Evolutionary conservation across 306 rosid genomes (phyloP).

Genomic region (Castanea sativa): DNA sequence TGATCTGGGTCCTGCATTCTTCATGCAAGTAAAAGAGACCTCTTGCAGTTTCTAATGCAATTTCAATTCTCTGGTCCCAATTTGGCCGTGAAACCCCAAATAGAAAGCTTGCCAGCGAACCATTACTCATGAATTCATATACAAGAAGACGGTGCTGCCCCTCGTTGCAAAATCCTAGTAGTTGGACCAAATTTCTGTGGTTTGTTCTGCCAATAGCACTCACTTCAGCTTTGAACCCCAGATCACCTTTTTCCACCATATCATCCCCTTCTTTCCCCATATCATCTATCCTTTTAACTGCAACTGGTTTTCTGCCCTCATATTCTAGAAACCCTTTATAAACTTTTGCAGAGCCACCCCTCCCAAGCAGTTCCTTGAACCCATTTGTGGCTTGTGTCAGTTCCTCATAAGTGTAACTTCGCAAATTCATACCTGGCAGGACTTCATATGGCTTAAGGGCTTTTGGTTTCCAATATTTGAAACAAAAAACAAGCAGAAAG

Average conservation of each 20-base stretch:
- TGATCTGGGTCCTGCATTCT: constrained; percentile 27
- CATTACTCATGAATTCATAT: constrained; percentile 42
- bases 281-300: constrained; percentile 28
- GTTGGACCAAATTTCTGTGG: constrained; percentile 32
- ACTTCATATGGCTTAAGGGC: no score
- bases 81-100: constrained; percentile 23
- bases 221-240: constrained; percentile 34
- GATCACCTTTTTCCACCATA: constrained; percentile 19
- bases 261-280: not conserved
- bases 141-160: constrained; percentile 26
- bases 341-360: constrained; percentile 27
- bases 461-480: not conserved
- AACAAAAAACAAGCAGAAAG: not conserved
- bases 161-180: constrained; percentile 40
- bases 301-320: constrained; percentile 3
- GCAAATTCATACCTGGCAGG: constrained; percentile 1
- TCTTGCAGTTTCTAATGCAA: constrained; percentile 22
- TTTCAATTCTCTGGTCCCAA: constrained; percentile 29
- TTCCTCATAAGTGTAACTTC: constrained; percentile 17
- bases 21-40: constrained; percentile 30
- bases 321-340: constrained; percentile 22
- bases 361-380: constrained; percentile 27
- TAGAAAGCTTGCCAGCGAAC: constrained; percentile 23
- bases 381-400: constrained; percentile 19
- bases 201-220: constrained; percentile 31